A percentile compares a stretch with the other conserved stretches of the same genome.
Evolutionary conservation across 805 yeast genomes (phyloP).

Genomic region (Spathaspora arborariae): DNA sequence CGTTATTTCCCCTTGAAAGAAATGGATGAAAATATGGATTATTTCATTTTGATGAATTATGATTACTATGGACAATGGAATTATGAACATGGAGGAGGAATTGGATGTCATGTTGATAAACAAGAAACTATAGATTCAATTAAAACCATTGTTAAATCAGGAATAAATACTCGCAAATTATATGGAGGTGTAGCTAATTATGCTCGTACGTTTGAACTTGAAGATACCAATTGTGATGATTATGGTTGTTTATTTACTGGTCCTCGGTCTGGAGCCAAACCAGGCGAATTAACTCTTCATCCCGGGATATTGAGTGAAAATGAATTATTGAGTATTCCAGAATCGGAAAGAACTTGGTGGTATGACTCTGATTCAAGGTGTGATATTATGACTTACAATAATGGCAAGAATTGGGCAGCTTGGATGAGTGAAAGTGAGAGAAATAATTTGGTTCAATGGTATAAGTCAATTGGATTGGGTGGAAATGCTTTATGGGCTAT

Average conservation of each 20-base stretch:
- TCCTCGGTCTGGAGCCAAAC: slow-evolving; percentile 9
- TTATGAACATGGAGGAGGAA: slow-evolving; percentile 1
- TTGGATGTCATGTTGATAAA: slow-evolving; percentile 15
- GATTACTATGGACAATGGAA: slow-evolving; percentile 15
- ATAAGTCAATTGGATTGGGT: slow-evolving; percentile 13
- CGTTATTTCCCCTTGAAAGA: slow-evolving; percentile 14
- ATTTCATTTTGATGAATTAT: slow-evolving; percentile 16
- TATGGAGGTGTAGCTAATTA: slow-evolving; percentile 20
- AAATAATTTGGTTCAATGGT: slow-evolving; percentile 8
- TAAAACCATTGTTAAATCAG: slow-evolving; percentile 15
- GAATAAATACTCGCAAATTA: slow-evolving; percentile 15
- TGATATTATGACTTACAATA: slow-evolving; percentile 15
- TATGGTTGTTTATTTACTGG: slow-evolving; percentile 14
- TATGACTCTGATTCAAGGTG: slow-evolving; percentile 12
- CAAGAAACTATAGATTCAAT: slow-evolving; percentile 8
- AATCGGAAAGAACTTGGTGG: slow-evolving; percentile 10
- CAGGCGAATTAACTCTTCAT: slow-evolving; percentile 9
- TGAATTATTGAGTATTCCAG: slow-evolving; percentile 12
- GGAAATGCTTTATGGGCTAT: slow-evolving; percentile 15
- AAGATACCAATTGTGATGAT: slow-evolving; percentile 9
- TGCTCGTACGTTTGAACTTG: slow-evolving; percentile 14
- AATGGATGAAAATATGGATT: slow-evolving; percentile 14
- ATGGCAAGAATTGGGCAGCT: slow-evolving; percentile 13
- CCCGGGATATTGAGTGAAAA: slow-evolving; percentile 14
- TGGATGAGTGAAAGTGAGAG: slow-evolving; percentile 13